Base-by-base conservation (phyloP, 352 stramenopile genomes). In the Pythium coloratum region DNA sequence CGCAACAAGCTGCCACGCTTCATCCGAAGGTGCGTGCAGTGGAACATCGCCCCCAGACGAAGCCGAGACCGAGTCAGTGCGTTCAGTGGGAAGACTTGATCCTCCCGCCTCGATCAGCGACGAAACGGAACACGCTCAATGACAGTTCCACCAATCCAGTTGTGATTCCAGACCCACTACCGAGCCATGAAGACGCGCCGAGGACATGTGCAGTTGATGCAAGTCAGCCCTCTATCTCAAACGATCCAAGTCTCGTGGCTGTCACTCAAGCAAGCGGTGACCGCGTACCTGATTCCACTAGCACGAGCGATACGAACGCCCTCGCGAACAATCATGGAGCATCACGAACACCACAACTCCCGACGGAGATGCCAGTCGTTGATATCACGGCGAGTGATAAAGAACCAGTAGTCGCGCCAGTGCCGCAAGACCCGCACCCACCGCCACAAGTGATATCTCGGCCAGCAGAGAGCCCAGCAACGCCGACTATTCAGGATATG, bases 21-120 rank as follows among this genome's bases (percentile, higher is more conserved):
- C 20, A 26, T 55, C 26, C 20, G 18, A 55, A 56, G 40, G 18
- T 46, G 44, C 32, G 34, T 33, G 30, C 53, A 44, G 13, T 9
- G 8, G 32, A 18, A 14, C 5, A 16, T 16, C 46, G 51, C 64
- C 26, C 47, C 0, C 20, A 50, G 34, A 49, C 26, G 28, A 69
- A 59, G 12, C 6, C 46, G 16, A 51, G 53, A 12, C 4, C 33
- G 18, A 60, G 14, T 46, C 36, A 34, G 66, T 20, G 16, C 20
- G 55, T 84, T 26, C 77, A 73, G 5, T 88, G 73, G 76, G 66
- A 76, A 16, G 55, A 84, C 54, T 72, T 77, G 54, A 62, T 78
- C 8, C 36, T 84, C 26, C 76, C 80, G 1, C 71, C 73, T 69
- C 71, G 55, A 42, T 71, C 60, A 30, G 46, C 64, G 20, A 30